These are phyloP conservation scores for Avena sativa DNA, from an alignment of 176 grass and related monocot species.

Conservation along the genomic window DNA sequence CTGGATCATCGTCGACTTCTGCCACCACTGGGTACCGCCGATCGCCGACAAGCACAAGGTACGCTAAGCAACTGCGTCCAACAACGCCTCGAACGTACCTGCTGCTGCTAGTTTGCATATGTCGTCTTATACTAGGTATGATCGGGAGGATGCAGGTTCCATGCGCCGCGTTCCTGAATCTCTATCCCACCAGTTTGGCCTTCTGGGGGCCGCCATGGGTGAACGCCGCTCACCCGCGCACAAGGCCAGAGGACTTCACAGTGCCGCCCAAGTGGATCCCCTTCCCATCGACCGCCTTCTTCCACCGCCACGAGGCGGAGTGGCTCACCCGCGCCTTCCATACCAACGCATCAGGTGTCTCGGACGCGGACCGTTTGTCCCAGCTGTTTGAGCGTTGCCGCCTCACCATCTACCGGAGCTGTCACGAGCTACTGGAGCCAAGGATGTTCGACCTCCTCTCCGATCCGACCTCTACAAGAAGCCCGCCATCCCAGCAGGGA, in stretches of 20 bases:
- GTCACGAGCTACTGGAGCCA: neutral
- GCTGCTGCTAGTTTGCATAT: too few species aligned
- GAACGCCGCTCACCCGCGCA: neutral
- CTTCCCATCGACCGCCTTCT: conserved; percentile 36
- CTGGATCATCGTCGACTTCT: neutral
- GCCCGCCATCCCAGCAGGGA: too few species aligned
- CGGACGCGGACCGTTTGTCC: neutral
- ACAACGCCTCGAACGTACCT: too few species aligned
- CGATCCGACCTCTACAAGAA: neutral
- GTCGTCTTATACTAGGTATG: too few species aligned
- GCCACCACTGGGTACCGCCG: neutral
- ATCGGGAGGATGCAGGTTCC: neutral
- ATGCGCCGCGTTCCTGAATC: neutral
- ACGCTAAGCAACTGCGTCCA: too few species aligned
- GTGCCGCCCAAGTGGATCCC: neutral
- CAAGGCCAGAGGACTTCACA: neutral
- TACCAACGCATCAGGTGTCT: conserved; percentile 29
- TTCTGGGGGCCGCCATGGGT: conserved; percentile 39
- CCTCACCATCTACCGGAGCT: neutral
- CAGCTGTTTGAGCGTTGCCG: neutral
- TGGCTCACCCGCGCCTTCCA: neutral
- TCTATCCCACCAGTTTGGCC: neutral
- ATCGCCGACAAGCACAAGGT: neutral
- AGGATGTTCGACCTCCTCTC: neutral
- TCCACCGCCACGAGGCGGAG: conserved; percentile 44